phyloP scores from a whole-genome alignment of 1,139 yeast species.

The Pichia sorboxylosa region DNA sequence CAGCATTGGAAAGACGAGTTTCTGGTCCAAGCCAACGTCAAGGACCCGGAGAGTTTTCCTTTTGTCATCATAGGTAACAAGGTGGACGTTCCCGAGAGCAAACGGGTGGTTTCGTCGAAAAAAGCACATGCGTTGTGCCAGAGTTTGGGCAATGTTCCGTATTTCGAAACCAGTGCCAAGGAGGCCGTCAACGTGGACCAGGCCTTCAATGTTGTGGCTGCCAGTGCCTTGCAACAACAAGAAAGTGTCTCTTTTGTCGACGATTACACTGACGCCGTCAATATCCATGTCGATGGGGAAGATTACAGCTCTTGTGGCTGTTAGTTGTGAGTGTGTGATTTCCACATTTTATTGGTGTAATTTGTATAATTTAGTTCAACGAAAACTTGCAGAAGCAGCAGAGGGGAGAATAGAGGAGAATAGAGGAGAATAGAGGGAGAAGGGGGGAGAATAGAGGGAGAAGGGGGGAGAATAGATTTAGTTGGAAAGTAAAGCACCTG shows the following conservation, averaged over 20 bases:
- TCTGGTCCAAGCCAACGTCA: conserved; percentile 81
- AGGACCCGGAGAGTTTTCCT: conserved; percentile 91
- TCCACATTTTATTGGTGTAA: conserved; percentile 2
- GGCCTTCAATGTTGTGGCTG: conserved; percentile 92
- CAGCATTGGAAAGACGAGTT: conserved; percentile 95
- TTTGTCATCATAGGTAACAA: conserved; percentile 91
- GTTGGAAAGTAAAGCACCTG: too few species aligned
- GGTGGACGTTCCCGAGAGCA: conserved; percentile 86
- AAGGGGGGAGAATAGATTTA: too few species aligned
- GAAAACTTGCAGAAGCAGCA: too few species aligned
- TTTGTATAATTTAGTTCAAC: not conserved
- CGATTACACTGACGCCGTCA: conserved; percentile 92
- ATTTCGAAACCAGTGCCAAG: conserved; percentile 90
- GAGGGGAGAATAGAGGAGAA: not conserved
- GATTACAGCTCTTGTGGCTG: conserved; percentile 63
- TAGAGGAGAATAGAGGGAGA: not conserved
- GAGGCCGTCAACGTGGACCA: conserved; percentile 89
- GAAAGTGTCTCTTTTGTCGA: conserved; percentile 73
- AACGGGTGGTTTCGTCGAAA: conserved; percentile 71
- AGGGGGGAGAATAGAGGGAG: not conserved
- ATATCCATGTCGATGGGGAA: conserved; percentile 83
- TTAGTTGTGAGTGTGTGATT: too few species aligned
- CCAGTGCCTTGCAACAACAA: conserved; percentile 87
- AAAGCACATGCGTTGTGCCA: conserved; percentile 81
- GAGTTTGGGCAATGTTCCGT: conserved; percentile 80